Evolutionary conservation across 2,329 filamentous ascomycete species (phyloP), one percentile per base, ranked within the genome.

Genomic region (Tolypocladium amazonense): DNA sequence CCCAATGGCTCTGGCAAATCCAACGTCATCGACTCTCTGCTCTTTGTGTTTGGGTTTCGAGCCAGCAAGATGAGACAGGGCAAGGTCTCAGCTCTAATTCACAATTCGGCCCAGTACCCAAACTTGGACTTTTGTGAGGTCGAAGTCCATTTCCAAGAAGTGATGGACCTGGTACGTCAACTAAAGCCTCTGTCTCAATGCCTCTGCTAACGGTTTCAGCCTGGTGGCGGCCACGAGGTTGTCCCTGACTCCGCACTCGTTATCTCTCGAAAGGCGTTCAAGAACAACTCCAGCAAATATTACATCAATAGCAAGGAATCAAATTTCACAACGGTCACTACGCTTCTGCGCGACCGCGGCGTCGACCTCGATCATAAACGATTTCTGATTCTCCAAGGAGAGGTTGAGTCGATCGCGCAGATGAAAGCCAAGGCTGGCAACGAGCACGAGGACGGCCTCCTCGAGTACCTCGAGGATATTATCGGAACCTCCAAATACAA

Each of bases 401-500:
- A 99, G 72, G 94, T 99, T 61, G 94, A 99, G 73, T 97, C 93
- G 0, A 99, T 99, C 70, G 93, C 94, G 8, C 94, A 97, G 75
- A 99, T 99, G 94, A 99, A 99, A 75, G 82, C 95, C 23, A 99
- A 99, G 73, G 94, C 95, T 4, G 87, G 83, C 50, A 93, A 90
- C 67, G 94, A 99, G 72, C 93, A 97, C 69, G 94, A 99, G 62
- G 94, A 99, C 68, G 94, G 94, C 15, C 82, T 99, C 4, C 81
- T 99, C 23, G 94, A 99, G 73, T 99, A 99, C 65, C 84, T 99
- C 0, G 94, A 99, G 72, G 94, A 99, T 69, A 99, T 99, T 62
- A 97, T 99, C 67, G 94, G 95, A 63, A 99, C 94, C 0, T 97
- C 94, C 7, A 97, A 96, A 72, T 99, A 99, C 78, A 99, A 99